Evolutionary conservation across 768 basidiomycete genomes (phyloP), one percentile per base, ranked within the genome.

Genomic region (Russula emetica): DNA sequence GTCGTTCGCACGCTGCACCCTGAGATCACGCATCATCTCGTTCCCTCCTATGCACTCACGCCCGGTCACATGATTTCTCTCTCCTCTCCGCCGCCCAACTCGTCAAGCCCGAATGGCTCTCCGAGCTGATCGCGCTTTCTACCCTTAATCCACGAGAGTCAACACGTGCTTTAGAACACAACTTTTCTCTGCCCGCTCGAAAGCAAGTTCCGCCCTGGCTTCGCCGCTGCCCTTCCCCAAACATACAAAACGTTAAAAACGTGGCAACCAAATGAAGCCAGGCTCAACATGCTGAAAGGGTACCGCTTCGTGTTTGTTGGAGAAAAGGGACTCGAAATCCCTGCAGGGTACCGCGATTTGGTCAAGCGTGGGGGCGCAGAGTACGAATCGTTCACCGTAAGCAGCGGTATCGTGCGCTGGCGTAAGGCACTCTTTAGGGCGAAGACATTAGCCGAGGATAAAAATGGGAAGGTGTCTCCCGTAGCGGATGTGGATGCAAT

Each of bases 221-320:
- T 87, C 64, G 78, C 83, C 16, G 74, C 83, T 0, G 72, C 78
- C 3, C 75, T 90, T 2, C 71, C 79, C 0, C 64, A 80, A 0
- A 64, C 76, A 3, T 76, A 85, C 44, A 85, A 85, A 70, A 75
- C 74, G 0, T 76, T 81, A 70, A 80, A 77, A 30, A 74, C 82
- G 2, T 90, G 89, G 90, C 82, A 85, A 62, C 85, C 85, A 0
- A 85, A 85, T 58, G 85, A 87, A 69, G 83, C 78, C 60, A 78
- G 90, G 10, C 68, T 83, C 10, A 77, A 78, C 53, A 76, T 92
- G 69, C 77, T 91, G 36, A 71, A 73, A 6, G 72, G 73, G 0
- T 81, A 77, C 63, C 78, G 85, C 9, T 89, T 90, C 69, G 70
- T 90, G 8, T 83, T 85, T 58, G 74, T 85, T 6, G 80, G 81